A percentile compares a stretch with the other conserved stretches of the same genome.
phyloP scores from a whole-genome alignment of 176 grass and related monocot genomes.

The Musa beccarii region DNA sequence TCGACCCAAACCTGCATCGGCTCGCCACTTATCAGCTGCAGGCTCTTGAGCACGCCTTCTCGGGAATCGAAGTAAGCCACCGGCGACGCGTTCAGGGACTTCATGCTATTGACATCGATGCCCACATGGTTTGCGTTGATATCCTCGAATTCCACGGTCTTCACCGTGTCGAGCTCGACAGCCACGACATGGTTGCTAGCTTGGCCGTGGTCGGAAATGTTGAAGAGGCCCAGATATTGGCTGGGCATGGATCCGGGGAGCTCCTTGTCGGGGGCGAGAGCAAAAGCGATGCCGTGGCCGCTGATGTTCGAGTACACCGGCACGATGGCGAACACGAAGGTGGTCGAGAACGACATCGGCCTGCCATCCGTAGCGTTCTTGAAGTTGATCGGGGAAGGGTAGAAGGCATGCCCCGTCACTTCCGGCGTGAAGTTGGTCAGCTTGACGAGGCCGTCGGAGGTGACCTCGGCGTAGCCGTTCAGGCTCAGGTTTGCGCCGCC shows the following conservation, averaged over 20 bases:
- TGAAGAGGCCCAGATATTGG: constrained; percentile 35
- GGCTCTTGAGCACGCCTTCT: background rate
- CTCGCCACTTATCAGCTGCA: constrained; percentile 18
- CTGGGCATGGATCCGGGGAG: constrained; percentile 10
- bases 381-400: background rate
- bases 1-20: constrained; percentile 47
- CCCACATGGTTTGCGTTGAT: constrained; percentile 36
- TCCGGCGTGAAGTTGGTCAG: background rate
- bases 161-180: constrained; percentile 36
- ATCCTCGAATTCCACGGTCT: constrained; percentile 23
- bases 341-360: constrained; percentile 20
- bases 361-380: background rate
- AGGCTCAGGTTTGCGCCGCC: background rate
- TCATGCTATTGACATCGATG: constrained; percentile 31
- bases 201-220: constrained; percentile 14
- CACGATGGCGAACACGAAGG: constrained; percentile 35
- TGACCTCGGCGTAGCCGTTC: background rate
- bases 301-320: background rate
- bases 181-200: constrained; percentile 17
- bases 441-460: background rate
- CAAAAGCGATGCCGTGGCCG: constrained; percentile 25
- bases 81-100: background rate
- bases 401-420: background rate
- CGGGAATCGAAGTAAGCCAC: constrained; percentile 16
- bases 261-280: constrained; percentile 12